These are phyloP conservation scores for Hemisphaericaspora xylofermentans DNA, from an alignment of 1,139 yeast genomes.

Conservation along the genomic window DNA sequence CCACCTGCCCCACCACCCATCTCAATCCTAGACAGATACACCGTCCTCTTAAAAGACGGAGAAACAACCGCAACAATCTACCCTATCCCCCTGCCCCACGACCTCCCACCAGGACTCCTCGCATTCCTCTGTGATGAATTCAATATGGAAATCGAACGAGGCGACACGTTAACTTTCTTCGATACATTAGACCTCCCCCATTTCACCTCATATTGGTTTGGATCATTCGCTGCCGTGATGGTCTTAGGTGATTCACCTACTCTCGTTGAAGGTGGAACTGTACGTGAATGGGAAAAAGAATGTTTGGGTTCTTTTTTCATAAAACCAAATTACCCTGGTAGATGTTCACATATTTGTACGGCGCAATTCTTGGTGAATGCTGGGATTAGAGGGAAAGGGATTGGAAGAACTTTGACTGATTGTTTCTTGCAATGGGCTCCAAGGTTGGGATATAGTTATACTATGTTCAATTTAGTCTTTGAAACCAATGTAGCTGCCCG, in stretches of 20 bases:
- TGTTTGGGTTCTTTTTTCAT: conserved; percentile 83
- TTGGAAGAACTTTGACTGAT: conserved; percentile 81
- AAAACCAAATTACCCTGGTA: conserved; percentile 88
- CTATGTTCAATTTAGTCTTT: conserved; percentile 82
- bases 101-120: conserved; percentile 72
- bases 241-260: conserved; percentile 70
- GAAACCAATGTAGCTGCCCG: conserved; percentile 85
- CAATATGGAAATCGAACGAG: conserved; percentile 87
- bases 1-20: no score
- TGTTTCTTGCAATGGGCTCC: conserved; percentile 92
- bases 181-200: conserved; percentile 72
- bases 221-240: conserved; percentile 83
- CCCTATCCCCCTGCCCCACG: conserved; percentile 66
- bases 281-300: conserved; percentile 88
- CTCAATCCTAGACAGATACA: conserved; percentile 42
- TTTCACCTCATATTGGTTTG: conserved; percentile 84
- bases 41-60: conserved; percentile 81
- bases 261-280: conserved; percentile 53
- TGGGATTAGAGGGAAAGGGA: conserved; percentile 89
- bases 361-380: conserved; percentile 88
- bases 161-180: conserved; percentile 83
- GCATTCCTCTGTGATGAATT: conserved; percentile 87
- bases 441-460: conserved; percentile 77
- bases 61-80: conserved; percentile 91
- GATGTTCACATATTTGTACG: conserved; percentile 91